Evolutionary conservation across 2,329 filamentous ascomycete species (phyloP), one percentile per base, ranked within the genome.

Genomic region (Aspergillus proliferans): DNA sequence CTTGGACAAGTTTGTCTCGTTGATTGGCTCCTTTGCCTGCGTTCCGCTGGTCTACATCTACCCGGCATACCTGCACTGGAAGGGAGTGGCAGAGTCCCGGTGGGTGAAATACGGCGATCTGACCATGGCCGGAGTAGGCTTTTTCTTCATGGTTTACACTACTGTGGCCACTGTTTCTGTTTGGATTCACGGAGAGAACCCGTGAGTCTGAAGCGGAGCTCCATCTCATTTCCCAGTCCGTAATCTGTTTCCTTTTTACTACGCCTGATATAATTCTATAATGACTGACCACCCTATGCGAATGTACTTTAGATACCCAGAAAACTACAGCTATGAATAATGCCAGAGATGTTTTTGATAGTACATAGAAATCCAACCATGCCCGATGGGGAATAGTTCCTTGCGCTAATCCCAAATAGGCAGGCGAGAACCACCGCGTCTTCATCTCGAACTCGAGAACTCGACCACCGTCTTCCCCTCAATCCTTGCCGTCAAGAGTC

Each of bases 1-100:
- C 68, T 73, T 97, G 51, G 92, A 97, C 73, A 96, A 96, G 70
- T 97, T 97, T 67, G 92, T 97, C 12, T 86, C 89, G 9, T 76
- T 97, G 28, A 90, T 97, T 15, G 92, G 92, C 51, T 95, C 90
- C 67, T 97, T 97, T 76, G 92, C 92, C 49, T 97, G 92, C 65
- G 92, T 97, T 58, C 92, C 92, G 42, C 75, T 97, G 47, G 92
- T 96, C 50, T 96, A 93, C 65, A 93, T 97, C 51, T 97, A 97
- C 67, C 93, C 92, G 52, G 90, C 86, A 0, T 83, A 77, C 53
- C 62, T 90, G 60, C 86, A 90, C 64, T 85, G 82, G 68, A 82
- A 77, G 58, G 85, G 82, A 4, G 75, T 85, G 3, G 86, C 85
- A 6, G 72, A 76, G 44, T 78, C 75, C n/a, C 67, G 64, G 28